Conservation (phyloP, 768 basidiomycete genomes). For the Mrakia hoshinonis region DNA sequence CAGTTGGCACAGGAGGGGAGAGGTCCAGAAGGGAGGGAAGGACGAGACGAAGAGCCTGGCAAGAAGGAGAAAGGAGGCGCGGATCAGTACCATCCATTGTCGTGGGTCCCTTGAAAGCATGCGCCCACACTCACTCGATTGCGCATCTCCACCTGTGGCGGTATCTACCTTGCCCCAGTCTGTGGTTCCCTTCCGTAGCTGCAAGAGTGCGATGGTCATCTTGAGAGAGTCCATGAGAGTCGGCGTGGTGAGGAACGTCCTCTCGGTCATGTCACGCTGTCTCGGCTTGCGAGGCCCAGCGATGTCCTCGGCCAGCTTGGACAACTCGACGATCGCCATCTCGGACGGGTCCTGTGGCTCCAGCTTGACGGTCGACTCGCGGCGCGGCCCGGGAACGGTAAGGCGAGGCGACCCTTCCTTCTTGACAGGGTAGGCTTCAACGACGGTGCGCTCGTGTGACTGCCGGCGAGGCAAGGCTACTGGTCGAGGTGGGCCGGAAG, state of each 20-base stretch:
- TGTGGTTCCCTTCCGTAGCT: not conserved
- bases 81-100: not conserved
- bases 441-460: no score
- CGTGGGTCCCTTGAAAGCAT: not conserved
- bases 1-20: constrained; percentile 3
- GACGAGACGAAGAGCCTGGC: not conserved
- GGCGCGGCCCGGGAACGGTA: not conserved
- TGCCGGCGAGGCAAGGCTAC: no score
- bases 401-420: no score
- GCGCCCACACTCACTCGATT: not conserved
- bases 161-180: not conserved
- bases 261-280: not conserved
- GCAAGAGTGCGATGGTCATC: not conserved
- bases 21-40: not conserved
- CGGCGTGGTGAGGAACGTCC: not conserved
- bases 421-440: no score
- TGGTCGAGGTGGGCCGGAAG: no score
- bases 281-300: not conserved
- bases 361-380: not conserved
- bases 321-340: not conserved
- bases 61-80: not conserved
- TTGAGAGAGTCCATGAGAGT: not conserved
- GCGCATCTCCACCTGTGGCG: not conserved
- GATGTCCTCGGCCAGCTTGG: not conserved
- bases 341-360: not conserved